Evolutionary conservation across 805 yeast species (phyloP), one percentile per base, ranked within the genome.

Genomic region (Metschnikowia anglica): DNA sequence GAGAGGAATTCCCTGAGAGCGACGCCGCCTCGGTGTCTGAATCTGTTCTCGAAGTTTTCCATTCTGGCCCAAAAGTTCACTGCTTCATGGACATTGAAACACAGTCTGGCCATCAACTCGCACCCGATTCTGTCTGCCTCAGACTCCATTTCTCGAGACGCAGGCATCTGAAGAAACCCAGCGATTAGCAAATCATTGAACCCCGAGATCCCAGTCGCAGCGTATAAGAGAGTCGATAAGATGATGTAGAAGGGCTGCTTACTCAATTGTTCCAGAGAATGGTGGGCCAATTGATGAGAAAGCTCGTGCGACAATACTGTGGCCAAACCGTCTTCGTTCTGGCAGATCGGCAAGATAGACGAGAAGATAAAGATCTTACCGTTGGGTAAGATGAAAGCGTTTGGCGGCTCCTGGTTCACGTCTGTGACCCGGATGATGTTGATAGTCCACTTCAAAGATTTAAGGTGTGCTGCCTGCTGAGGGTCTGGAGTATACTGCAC

Each of bases 81-180:
- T 0, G 96, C 85, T 52, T 82, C 88, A 13, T 66, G 65, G 5
- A 96, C 89, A 49, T 90, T 68, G 62, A 74, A 93, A 60, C 99
- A 93, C 35, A 95, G 95, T 46, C 81, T 70, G 2, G 96, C 79
- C 96, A 91, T 87, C 52, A 91, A 72, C 81, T 88, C 84, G 47
- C 93, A 68, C 0, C 99, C 99, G 23, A 93, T 90, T 55, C 83
- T 83, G 63, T 93, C 99, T 0, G 99, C 98, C 62, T 93, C 99
- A 0, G 88, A 76, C 63, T 93, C 99, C 96, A 88, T 88, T 46
- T 80, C 88, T 55, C 99, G 73, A 1, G 95, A 85, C 0, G 95
- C 85, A 0, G 97, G 97, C 76, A 84, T 77, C 51, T 80, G 77
- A 37, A 89, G 60, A 11, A 80, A 59, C 0, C 88, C 73, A 20